A percentile compares a stretch with the other conserved stretches of the same genome.
phyloP scores from a whole-genome alignment of 2,329 filamentous ascomycete species.

The Cladosporium cucumerinum region DNA sequence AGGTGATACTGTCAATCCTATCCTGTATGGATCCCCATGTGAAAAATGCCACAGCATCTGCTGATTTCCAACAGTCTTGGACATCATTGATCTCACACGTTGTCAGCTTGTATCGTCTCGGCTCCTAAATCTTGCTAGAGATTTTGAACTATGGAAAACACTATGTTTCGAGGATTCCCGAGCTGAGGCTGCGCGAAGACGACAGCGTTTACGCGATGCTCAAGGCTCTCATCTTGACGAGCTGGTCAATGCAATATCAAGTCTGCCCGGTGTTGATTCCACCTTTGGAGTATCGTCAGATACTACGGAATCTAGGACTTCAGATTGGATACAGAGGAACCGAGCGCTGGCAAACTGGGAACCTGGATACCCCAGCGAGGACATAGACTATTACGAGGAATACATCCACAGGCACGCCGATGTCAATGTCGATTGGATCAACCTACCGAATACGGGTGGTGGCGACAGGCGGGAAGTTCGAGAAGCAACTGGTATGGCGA shows the following conservation, averaged over 20 bases:
- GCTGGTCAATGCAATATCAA: constrained; percentile 41
- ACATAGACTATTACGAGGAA: constrained; percentile 80
- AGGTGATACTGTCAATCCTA: constrained; percentile 44
- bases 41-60: not conserved
- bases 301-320: constrained; percentile 19
- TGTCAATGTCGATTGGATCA: constrained; percentile 72
- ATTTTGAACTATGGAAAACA: constrained; percentile 72
- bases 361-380: constrained; percentile 68
- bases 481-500: constrained; percentile 70
- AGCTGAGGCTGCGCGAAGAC: constrained; percentile 61
- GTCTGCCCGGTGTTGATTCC: not conserved
- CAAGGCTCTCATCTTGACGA: constrained; percentile 44
- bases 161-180: constrained; percentile 69
- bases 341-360: constrained; percentile 79
- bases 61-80: constrained; percentile 51
- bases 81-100: constrained; percentile 61
- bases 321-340: constrained; percentile 29
- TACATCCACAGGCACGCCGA: constrained; percentile 79
- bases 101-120: constrained; percentile 67
- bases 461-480: constrained; percentile 44
- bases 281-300: not conserved
- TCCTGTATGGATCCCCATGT: constrained; percentile 35
- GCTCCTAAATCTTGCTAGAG: constrained; percentile 65
- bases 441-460: constrained; percentile 52
- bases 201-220: constrained; percentile 40